Conservation (phyloP, 2,329 filamentous ascomycete genomes). For the Colletotrichum falcatum region DNA sequence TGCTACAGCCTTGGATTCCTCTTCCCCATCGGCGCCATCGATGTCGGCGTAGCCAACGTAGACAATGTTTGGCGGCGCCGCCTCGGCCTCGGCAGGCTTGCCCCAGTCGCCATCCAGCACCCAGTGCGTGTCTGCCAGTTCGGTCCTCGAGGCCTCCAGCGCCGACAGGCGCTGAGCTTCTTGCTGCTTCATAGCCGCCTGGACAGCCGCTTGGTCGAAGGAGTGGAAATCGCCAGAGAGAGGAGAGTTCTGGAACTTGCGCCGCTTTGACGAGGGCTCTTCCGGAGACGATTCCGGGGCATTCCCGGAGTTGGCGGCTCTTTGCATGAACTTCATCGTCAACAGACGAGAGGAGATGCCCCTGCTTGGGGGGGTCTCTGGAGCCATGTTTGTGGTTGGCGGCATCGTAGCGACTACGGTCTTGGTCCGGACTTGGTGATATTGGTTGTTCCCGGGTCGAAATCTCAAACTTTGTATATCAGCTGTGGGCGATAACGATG, state of each 20-base stretch:
- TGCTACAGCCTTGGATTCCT: constrained; percentile 50
- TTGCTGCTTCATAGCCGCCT: constrained; percentile 73
- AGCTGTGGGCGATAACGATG: background rate
- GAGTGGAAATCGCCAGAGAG: constrained; percentile 54
- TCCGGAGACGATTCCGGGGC: constrained; percentile 58
- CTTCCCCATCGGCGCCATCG: constrained; percentile 51
- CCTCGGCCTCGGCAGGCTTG: constrained; percentile 25
- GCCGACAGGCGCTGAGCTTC: constrained; percentile 73
- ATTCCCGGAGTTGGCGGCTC: constrained; percentile 74
- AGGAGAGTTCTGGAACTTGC: constrained; percentile 59
- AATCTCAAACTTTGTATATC: background rate
- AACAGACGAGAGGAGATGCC: constrained; percentile 88
- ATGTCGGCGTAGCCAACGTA: constrained; percentile 67
- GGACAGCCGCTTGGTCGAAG: constrained; percentile 70
- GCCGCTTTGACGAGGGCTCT: constrained; percentile 71
- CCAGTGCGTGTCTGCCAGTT: constrained; percentile 80
- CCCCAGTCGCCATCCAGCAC: constrained; percentile 67
- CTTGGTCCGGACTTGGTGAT: background rate
- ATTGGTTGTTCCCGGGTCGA: background rate
- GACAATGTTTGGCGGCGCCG: constrained; percentile 65
- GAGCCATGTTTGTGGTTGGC: constrained; percentile 53
- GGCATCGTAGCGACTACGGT: constrained; percentile 41
- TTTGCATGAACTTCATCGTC: constrained; percentile 98
- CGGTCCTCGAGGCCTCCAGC: constrained; percentile 70
- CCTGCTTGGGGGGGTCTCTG: constrained; percentile 64